Base-by-base conservation (phyloP, 192 early-diverging fungal genomes). In the Coemansia asiatica region DNA sequence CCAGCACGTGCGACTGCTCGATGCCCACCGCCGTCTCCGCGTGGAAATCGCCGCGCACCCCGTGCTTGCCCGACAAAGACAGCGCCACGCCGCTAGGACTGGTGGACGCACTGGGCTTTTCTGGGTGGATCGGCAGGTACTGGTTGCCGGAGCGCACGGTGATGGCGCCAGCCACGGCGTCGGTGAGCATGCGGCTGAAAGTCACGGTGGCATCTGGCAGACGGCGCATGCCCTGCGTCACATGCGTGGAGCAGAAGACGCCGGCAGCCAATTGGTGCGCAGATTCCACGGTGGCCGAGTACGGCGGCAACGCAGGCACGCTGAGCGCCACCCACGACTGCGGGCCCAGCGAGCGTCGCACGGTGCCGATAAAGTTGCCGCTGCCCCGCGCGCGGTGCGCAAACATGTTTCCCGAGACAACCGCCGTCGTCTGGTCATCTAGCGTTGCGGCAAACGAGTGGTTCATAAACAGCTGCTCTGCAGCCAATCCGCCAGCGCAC, bases 281-380 rank as follows among this genome's bases (percentile, higher is more conserved):
- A 46, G 86, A 83, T 65, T 92, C 90, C n/a, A 87, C 61, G 23
- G 87, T 86, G 19, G 88, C 53, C 28, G 85, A 81, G 51, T 86
- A 72, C 40, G 86, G 84, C 29, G 82, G 80, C 33, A 84, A 51
- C 38, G 85, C 68, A 2, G 81, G 80, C 49, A 86, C 81, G 19
- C 88, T 87, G 47, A 91, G 23, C 55, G 87, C 85, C 21, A 74
- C 72, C 57, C 81, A 77, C 36, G 85, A 64, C 50, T 77, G 51
- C 7, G 50, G 23, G 53, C 66, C 62, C 19, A 91, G 81, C 40
- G 92, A 73, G 74, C 94, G 92, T 2, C 89, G 86, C 29, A 95
- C 61, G 13, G 91, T 92, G 21, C 87, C 94, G 15, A 89, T 66
- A 26, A 96, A 79, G 56, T 87, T 94, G 44, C 92, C 93, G 2